These are phyloP conservation scores for Chytriomyces hyalinus DNA, from an alignment of 192 early-diverging fungal genomes.

Conservation along the genomic window DNA sequence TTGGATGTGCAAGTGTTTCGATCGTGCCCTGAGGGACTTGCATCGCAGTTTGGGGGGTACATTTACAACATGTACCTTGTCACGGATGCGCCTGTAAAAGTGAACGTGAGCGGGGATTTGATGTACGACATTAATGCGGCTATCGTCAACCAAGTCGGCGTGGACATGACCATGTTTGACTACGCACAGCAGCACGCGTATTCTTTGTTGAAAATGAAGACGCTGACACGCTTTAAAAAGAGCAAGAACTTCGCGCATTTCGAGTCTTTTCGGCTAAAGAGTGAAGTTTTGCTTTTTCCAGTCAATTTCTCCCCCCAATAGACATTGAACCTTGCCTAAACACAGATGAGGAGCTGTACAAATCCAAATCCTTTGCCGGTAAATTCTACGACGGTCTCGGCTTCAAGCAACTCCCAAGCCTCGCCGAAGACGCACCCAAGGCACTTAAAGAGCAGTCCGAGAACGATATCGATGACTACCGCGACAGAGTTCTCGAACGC, in stretches of 20 bases:
- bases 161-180: slow-evolving; percentile 76
- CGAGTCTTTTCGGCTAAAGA: slow-evolving; percentile 4
- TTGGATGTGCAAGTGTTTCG: slow-evolving; percentile 82
- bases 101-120: slow-evolving; percentile 75
- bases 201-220: slow-evolving; percentile 74
- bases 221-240: slow-evolving; percentile 73
- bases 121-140: slow-evolving; percentile 61
- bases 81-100: slow-evolving; percentile 66
- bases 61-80: slow-evolving; percentile 80
- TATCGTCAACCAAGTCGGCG: slow-evolving; percentile 6
- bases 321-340: background rate
- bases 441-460: background rate
- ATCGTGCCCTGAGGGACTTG: slow-evolving; percentile 11
- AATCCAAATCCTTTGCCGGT: background rate
- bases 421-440: background rate
- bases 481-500: background rate
- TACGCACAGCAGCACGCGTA: slow-evolving; percentile 79
- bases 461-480: background rate
- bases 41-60: slow-evolving; percentile 45
- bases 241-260: slow-evolving; percentile 55
- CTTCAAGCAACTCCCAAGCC: background rate
- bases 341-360: background rate
- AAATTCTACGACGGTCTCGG: background rate
- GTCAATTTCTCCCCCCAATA: too few species aligned
- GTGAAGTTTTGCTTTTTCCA: background rate